Conservation (phyloP, 306 rosid species). For the Hylodesmum podocarpum region DNA sequence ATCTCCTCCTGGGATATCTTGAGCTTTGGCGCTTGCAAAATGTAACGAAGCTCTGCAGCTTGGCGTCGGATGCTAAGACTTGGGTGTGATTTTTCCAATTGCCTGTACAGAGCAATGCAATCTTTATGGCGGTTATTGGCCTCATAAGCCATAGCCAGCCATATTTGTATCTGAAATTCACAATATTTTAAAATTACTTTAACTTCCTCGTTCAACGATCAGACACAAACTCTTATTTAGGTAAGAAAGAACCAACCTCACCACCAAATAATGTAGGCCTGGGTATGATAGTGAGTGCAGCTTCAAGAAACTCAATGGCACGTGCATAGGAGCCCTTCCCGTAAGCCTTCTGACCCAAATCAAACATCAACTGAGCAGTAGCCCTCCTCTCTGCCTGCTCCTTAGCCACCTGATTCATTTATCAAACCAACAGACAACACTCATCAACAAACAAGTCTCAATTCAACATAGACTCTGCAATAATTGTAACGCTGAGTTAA, state of each 20-base stretch:
- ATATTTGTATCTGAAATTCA: constrained; percentile 80
- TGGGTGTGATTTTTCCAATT: constrained; percentile 76
- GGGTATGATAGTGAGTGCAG: constrained; percentile 86
- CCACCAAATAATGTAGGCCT: constrained; percentile 88
- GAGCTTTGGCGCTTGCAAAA: constrained; percentile 92
- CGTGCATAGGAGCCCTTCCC: constrained; percentile 92
- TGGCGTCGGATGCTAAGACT: constrained; percentile 79
- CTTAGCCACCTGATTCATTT: constrained; percentile 69
- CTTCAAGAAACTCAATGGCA: constrained; percentile 91
- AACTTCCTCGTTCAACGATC: not conserved
- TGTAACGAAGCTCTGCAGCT: constrained; percentile 95
- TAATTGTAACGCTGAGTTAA: not conserved
- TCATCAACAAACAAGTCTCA: not conserved
- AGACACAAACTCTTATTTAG: not conserved
- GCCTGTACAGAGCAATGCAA: constrained; percentile 84
- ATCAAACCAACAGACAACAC: constrained; percentile 21
- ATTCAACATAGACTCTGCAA: not conserved
- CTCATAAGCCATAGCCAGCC: constrained; percentile 99
- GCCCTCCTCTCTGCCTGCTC: constrained; percentile 97
- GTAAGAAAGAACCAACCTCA: constrained; percentile 67
- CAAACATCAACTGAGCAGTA: constrained; percentile 89
- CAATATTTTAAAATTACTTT: not conserved
- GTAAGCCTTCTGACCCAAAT: constrained; percentile 92
- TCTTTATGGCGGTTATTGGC: constrained; percentile 83
- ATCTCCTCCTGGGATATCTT: constrained; percentile 97